Evolutionary conservation across 192 early-diverging fungal species (phyloP).

Genomic region (Coemansia sp.): DNA sequence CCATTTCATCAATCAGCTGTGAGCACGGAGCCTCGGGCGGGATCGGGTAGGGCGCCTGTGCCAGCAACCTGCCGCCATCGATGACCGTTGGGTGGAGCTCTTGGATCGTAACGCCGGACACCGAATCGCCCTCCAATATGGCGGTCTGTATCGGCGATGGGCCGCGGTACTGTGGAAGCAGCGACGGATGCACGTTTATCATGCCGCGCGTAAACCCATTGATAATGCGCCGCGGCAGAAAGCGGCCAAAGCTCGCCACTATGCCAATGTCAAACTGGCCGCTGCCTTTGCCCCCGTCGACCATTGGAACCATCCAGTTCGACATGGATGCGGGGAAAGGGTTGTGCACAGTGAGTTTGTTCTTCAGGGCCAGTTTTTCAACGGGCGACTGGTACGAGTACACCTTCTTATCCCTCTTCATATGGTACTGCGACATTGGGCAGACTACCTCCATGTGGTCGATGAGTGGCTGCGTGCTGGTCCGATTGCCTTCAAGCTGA

Average conservation of each 20-base stretch:
- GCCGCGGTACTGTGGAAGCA: conserved; percentile 93
- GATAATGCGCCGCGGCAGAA: conserved; percentile 78
- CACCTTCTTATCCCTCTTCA: conserved; percentile 10
- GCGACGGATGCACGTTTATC: conserved; percentile 93
- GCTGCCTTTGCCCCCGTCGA: not conserved
- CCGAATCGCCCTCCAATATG: conserved; percentile 73
- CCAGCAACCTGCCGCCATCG: conserved; percentile 85
- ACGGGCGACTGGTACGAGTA: conserved; percentile 16
- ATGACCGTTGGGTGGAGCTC: conserved; percentile 77
- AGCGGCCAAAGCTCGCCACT: conserved; percentile 95
- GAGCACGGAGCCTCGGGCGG: not conserved
- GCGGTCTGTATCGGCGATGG: conserved; percentile 89
- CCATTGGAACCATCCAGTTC: conserved; percentile 13
- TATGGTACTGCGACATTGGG: conserved; percentile 8
- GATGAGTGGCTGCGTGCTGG: conserved; percentile 27
- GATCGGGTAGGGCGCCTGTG: conserved; percentile 53
- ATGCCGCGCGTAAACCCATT: conserved; percentile 65
- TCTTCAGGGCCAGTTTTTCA: conserved; percentile 1
- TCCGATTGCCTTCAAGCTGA: conserved; percentile 57
- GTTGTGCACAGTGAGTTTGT: conserved; percentile 3
- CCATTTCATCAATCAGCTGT: conserved; percentile 17
- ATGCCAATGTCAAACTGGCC: conserved; percentile 78
- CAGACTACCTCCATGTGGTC: conserved; percentile 23
- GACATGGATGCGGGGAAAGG: not conserved
- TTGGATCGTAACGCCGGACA: conserved; percentile 86